Conservation (phyloP, 2,329 filamentous ascomycete genomes). For the Calonectria leucothoes region DNA sequence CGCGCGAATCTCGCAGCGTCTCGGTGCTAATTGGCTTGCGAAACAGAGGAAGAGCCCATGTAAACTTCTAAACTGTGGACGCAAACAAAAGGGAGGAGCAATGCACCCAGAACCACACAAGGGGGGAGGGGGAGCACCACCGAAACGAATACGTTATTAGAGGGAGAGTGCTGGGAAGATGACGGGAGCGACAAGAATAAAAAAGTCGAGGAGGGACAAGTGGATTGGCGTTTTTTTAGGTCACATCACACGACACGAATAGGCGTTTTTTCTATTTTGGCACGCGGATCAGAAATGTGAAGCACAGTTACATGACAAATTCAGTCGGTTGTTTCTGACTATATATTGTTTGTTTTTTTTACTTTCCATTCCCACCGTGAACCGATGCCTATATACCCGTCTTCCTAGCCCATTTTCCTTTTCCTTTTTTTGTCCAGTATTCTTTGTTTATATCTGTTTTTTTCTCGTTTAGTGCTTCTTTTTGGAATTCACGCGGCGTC, state of each 20-base stretch:
- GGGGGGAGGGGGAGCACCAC: not conserved
- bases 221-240: constrained; percentile 26
- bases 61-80: not conserved
- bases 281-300: constrained; percentile 23
- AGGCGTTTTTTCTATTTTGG: constrained; percentile 25
- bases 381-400: constrained; percentile 8
- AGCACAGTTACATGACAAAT: constrained; percentile 9
- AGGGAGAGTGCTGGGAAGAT: constrained; percentile 37
- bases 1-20: not conserved
- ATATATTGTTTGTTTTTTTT: not conserved
- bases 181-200: not conserved
- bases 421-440: not conserved
- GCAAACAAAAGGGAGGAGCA: too few species aligned
- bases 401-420: constrained; percentile 24
- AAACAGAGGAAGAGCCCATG: not conserved
- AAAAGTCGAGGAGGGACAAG: not conserved
- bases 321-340: constrained; percentile 17
- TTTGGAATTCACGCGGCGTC: constrained; percentile 85
- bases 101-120: too few species aligned
- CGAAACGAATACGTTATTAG: constrained; percentile 25
- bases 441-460: not conserved
- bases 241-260: constrained; percentile 27
- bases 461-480: constrained; percentile 61
- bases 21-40: not conserved
- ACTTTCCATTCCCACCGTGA: not conserved